Conservation (phyloP, 768 basidiomycete species). For the Lyophyllum decastes region DNA sequence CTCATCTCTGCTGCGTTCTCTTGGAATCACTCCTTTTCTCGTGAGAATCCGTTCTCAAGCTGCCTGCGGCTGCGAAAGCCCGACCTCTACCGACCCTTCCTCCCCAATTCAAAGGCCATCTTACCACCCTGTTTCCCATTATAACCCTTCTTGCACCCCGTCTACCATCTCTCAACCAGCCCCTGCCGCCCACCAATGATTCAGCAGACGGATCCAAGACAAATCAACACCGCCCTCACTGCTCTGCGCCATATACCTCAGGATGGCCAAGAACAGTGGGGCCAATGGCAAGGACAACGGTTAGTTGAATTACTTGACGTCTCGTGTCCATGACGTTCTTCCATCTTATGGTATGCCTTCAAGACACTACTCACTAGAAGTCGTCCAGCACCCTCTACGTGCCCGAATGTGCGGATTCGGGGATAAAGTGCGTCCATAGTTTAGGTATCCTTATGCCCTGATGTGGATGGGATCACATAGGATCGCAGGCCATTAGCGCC, state of each 20-base stretch:
- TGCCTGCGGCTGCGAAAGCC: constrained; percentile 7
- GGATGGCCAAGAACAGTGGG: constrained; percentile 64
- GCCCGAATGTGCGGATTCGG: constrained; percentile 97
- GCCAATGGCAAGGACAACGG: constrained; percentile 68
- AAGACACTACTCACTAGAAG: constrained; percentile 82
- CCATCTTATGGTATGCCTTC: constrained; percentile 12
- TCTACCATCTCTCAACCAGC: constrained; percentile 9
- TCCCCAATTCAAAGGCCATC: constrained; percentile 13
- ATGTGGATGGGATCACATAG: constrained; percentile 39
- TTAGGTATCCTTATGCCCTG: constrained; percentile 16
- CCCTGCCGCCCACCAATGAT: constrained; percentile 47
- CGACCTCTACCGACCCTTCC: constrained; percentile 15
- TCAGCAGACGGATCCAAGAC: constrained; percentile 58
- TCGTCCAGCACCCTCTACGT: constrained; percentile 85
- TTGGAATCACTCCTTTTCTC: constrained; percentile 7
- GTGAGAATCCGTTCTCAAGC: constrained; percentile 24
- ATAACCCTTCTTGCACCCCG: constrained; percentile 13
- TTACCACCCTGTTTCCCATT: constrained; percentile 11
- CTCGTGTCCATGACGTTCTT: constrained; percentile 4
- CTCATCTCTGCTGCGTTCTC: constrained; percentile 5
- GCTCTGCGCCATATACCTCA: constrained; percentile 31
- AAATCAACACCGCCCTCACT: constrained; percentile 29
- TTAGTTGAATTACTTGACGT: constrained; percentile 31
- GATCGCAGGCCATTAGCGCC: constrained; percentile 93
- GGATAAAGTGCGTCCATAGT: constrained; percentile 67